These are phyloP conservation scores for Starmera pachycereana DNA, from an alignment of 805 yeast genomes.

Conservation along the genomic window DNA sequence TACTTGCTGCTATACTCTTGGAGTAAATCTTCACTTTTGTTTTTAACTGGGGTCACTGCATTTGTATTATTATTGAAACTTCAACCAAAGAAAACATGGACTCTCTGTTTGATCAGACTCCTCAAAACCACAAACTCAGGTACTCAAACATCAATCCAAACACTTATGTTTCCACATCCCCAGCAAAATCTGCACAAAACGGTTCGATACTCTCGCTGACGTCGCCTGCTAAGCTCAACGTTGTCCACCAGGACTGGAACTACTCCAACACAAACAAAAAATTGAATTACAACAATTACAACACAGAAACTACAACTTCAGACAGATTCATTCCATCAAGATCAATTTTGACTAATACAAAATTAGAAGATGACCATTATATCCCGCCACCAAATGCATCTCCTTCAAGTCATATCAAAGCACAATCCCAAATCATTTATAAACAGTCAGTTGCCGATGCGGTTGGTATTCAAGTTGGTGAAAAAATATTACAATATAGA, in stretches of 20 bases:
- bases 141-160: background rate
- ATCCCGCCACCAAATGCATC: slow-evolving; percentile 37
- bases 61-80: too few species aligned
- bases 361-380: slow-evolving; percentile 27
- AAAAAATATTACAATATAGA: slow-evolving; percentile 75
- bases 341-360: slow-evolving; percentile 37
- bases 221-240: slow-evolving; percentile 37
- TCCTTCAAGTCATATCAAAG: slow-evolving; percentile 32
- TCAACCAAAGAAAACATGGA: background rate
- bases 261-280: slow-evolving; percentile 10
- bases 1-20: too few species aligned
- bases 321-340: slow-evolving; percentile 58
- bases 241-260: slow-evolving; percentile 29
- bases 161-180: background rate
- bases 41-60: too few species aligned
- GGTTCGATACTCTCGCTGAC: slow-evolving; percentile 28
- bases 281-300: slow-evolving; percentile 14
- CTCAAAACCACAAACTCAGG: background rate
- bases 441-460: slow-evolving; percentile 87
- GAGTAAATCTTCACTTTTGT: too few species aligned
- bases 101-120: background rate
- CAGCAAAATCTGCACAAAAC: background rate
- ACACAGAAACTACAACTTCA: slow-evolving; percentile 20
- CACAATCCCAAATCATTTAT: slow-evolving; percentile 37
- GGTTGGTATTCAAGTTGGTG: slow-evolving; percentile 78